phyloP scores from a whole-genome alignment of 768 basidiomycete genomes.

The Tulasnella sp. region DNA sequence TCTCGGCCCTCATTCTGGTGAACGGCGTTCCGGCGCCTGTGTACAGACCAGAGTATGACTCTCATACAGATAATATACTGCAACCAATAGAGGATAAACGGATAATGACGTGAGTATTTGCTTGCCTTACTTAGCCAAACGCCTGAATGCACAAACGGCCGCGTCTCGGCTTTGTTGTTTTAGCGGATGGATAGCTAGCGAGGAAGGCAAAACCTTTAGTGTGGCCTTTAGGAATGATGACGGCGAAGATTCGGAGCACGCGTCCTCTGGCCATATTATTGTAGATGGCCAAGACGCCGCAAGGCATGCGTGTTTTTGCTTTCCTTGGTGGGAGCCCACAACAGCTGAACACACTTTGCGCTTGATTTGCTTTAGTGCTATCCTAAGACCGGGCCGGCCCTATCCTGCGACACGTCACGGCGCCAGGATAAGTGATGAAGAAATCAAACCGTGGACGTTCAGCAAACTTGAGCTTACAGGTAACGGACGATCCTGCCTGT shows the following conservation, averaged over 20 bases:
- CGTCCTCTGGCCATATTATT: conserved; percentile 15
- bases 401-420: conserved; percentile 14
- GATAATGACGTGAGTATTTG: conserved; percentile 8
- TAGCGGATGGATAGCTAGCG: conserved; percentile 18
- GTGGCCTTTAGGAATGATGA: conserved; percentile 17
- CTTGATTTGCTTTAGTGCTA: conserved; percentile 8
- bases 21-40: conserved; percentile 8
- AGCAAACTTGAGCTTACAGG: conserved; percentile 16
- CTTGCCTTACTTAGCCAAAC: neutral
- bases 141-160: neutral
- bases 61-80: conserved; percentile 3
- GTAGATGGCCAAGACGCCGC: conserved; percentile 19
- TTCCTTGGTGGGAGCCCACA: neutral
- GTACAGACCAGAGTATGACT: conserved; percentile 14
- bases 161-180: neutral
- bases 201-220: conserved; percentile 17
- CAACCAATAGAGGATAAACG: neutral
- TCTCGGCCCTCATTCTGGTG: conserved; percentile 3
- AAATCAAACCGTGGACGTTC: conserved; percentile 16
- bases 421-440: neutral
- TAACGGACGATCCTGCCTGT: neutral
- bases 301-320: neutral
- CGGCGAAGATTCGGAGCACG: conserved; percentile 15
- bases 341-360: neutral
- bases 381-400: conserved; percentile 3